phyloP scores from a whole-genome alignment of 257 asterid species.

The Rubia yunnanensis region DNA sequence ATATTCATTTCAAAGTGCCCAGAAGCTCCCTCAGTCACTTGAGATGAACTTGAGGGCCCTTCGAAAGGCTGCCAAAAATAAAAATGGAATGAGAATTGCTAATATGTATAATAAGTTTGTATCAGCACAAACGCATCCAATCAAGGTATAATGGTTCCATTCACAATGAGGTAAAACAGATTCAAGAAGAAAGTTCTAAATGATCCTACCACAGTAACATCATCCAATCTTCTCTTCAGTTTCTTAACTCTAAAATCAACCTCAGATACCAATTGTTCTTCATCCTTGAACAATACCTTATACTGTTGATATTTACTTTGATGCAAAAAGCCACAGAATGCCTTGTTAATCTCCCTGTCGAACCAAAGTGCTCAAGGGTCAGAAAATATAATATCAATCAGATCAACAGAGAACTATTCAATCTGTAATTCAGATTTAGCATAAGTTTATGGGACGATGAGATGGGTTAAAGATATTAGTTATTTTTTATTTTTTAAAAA shows the following conservation, averaged over 20 bases:
- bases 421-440: background rate
- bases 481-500: too few species aligned
- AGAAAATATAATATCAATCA: background rate
- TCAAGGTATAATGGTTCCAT: background rate
- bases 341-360: slow-evolving; percentile 65
- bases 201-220: slow-evolving; percentile 17
- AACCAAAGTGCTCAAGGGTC: slow-evolving; percentile 1
- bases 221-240: slow-evolving; percentile 5
- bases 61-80: slow-evolving; percentile 14
- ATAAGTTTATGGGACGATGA: background rate
- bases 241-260: slow-evolving; percentile 9
- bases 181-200: slow-evolving; percentile 6
- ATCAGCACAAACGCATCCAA: background rate
- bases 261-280: slow-evolving; percentile 13
- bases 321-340: slow-evolving; percentile 67
- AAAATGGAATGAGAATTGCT: background rate
- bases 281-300: slow-evolving; percentile 16
- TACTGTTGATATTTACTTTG: slow-evolving; percentile 26
- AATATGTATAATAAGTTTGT: background rate
- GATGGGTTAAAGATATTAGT: background rate
- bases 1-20: slow-evolving; percentile 1
- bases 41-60: slow-evolving; percentile 24
- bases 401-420: background rate
- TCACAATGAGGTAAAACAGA: slow-evolving; percentile 1
- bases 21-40: slow-evolving; percentile 6